phyloP scores from a whole-genome alignment of 768 basidiomycete species.

The Piloderma croceum region DNA sequence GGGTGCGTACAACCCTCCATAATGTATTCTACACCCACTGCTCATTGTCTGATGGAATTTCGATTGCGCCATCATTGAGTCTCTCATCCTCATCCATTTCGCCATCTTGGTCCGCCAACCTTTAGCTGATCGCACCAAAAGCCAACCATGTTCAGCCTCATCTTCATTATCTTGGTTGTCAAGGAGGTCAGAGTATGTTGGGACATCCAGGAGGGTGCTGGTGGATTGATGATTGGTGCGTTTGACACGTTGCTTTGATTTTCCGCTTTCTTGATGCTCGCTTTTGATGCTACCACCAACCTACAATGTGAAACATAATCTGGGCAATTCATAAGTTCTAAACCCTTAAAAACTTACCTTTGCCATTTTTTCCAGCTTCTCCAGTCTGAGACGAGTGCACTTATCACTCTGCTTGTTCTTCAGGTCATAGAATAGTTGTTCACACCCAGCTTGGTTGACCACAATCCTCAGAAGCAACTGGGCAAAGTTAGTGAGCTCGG shows the following conservation, averaged over 20 bases:
- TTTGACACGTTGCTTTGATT: constrained; percentile 7
- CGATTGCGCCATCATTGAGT: not conserved
- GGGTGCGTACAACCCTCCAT: too few relatives aligned
- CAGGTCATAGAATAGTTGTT: constrained; percentile 22
- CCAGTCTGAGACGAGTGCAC: constrained; percentile 17
- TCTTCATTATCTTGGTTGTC: constrained; percentile 5
- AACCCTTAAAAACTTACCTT: constrained; percentile 15
- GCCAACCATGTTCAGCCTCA: constrained; percentile 1
- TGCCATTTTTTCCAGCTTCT: constrained; percentile 23
- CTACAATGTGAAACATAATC: constrained; percentile 3
- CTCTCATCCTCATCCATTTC: constrained; percentile 15
- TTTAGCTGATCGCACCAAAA: constrained; percentile 11
- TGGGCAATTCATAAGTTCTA: not conserved
- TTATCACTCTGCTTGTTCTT: constrained; percentile 24
- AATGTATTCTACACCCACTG: too few relatives aligned
- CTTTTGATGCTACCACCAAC: constrained; percentile 19
- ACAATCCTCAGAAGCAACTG: constrained; percentile 17
- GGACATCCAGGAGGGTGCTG: constrained; percentile 15
- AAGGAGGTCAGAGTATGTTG: constrained; percentile 13
- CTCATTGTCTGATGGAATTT: too few relatives aligned
- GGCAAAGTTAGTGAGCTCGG: constrained; percentile 19
- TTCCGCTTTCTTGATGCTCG: constrained; percentile 13
- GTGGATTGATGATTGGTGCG: constrained; percentile 16
- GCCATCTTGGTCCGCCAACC: constrained; percentile 17
- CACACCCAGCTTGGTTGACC: constrained; percentile 20